These are phyloP conservation scores for Cordyceps pruinosa DNA, from an alignment of 2,329 filamentous ascomycete species.

Conservation along the genomic window DNA sequence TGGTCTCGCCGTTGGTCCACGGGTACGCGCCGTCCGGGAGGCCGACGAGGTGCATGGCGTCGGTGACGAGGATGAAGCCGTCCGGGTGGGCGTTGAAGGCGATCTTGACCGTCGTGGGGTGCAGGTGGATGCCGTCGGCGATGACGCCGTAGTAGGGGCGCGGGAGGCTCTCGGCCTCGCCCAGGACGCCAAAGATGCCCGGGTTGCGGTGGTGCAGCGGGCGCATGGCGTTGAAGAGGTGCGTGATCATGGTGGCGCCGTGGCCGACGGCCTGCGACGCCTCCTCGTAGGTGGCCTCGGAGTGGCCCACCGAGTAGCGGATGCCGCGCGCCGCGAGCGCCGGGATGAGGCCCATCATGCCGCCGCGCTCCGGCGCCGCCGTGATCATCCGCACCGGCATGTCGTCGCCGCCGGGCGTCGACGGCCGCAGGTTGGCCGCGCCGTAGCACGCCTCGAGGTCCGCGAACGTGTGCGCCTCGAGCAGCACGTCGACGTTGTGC, in stretches of 20 bases:
- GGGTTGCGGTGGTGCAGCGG: slow-evolving; percentile 88
- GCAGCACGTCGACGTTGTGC: slow-evolving; percentile 69
- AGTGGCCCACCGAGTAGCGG: slow-evolving; percentile 76
- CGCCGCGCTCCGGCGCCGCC: slow-evolving; percentile 72
- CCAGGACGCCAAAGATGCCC: slow-evolving; percentile 80
- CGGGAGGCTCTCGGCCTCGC: slow-evolving; percentile 49
- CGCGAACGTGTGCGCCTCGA: slow-evolving; percentile 52
- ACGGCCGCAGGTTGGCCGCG: slow-evolving; percentile 51
- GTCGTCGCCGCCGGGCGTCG: slow-evolving; percentile 26
- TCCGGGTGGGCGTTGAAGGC: slow-evolving; percentile 80
- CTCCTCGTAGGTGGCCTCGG: slow-evolving; percentile 79
- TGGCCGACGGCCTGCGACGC: slow-evolving; percentile 63
- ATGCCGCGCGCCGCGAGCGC: slow-evolving; percentile 60
- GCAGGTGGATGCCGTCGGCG: slow-evolving; percentile 82
- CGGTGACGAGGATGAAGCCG: slow-evolving; percentile 83
- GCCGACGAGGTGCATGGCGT: slow-evolving; percentile 84
- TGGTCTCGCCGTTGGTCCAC: slow-evolving; percentile 68
- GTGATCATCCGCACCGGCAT: slow-evolving; percentile 71
- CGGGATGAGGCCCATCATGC: slow-evolving; percentile 62
- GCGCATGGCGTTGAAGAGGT: slow-evolving; percentile 90
- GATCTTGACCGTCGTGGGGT: slow-evolving; percentile 82
- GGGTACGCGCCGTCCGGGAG: slow-evolving; percentile 77
- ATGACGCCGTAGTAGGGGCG: slow-evolving; percentile 85
- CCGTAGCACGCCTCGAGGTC: slow-evolving; percentile 71
- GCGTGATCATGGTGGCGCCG: slow-evolving; percentile 84